Conservation (phyloP, 345 rosid genomes). For the Eucalyptus leucophloia region DNA sequence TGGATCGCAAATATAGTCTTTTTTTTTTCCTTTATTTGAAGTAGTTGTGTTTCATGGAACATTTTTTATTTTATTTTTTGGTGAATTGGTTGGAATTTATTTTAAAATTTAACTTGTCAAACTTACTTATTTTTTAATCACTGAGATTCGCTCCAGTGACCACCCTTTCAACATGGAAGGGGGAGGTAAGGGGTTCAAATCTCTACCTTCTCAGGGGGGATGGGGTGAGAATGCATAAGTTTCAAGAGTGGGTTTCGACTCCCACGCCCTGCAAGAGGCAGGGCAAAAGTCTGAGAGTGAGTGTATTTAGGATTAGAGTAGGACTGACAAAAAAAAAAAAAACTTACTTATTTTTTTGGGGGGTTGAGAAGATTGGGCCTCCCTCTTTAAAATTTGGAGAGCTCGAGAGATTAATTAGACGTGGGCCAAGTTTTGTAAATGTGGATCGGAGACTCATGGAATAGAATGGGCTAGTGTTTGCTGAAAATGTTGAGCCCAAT, state of each 20-base stretch:
- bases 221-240: too few species aligned
- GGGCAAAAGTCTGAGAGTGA: too few species aligned
- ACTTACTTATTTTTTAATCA: not conserved
- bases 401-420: not conserved
- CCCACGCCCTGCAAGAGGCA: too few species aligned
- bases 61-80: not conserved
- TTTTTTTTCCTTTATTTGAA: not conserved
- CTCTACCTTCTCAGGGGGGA: too few species aligned
- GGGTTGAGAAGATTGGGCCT: not conserved
- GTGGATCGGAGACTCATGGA: not conserved
- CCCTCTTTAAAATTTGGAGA: not conserved
- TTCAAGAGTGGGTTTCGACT: too few species aligned
- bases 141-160: too few species aligned
- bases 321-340: too few species aligned
- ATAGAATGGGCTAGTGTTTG: not conserved
- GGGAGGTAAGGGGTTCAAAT: too few species aligned
- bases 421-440: not conserved
- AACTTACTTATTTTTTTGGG: not conserved
- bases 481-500: not conserved
- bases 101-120: not conserved
- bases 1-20: not conserved
- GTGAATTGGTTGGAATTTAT: not conserved
- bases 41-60: not conserved
- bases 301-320: too few species aligned
- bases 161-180: too few species aligned